phyloP scores from a whole-genome alignment of 163 green algal genomes.

The Prototheca cutis region DNA sequence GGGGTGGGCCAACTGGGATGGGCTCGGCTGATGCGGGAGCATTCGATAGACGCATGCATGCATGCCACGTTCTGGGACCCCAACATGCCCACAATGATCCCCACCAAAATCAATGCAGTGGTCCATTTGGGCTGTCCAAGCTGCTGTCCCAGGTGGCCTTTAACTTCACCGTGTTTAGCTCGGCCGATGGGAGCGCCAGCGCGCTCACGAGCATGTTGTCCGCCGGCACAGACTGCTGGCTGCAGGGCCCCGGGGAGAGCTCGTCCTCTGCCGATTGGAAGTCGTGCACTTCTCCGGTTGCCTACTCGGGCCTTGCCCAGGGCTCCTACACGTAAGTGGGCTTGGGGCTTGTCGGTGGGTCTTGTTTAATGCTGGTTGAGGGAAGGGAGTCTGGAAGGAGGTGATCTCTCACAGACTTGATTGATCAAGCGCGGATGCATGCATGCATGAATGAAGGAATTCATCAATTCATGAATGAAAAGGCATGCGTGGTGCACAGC shows the following conservation, averaged over 20 bases:
- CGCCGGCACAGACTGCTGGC: background rate
- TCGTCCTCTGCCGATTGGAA: background rate
- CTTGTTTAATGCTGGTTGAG: too few relatives aligned
- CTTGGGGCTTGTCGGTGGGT: background rate
- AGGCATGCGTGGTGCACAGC: background rate
- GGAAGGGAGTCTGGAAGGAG: too few relatives aligned
- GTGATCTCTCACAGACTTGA: too few relatives aligned
- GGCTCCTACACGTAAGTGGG: conserved; percentile 8
- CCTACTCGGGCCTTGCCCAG: background rate
- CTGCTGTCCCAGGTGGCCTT: background rate
- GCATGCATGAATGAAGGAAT: too few relatives aligned
- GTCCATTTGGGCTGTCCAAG: conserved; percentile 5
- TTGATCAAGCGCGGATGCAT: background rate
- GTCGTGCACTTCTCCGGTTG: background rate
- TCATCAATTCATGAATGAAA: too few relatives aligned
- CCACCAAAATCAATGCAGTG: too few relatives aligned
- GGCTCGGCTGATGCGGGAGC: too few relatives aligned
- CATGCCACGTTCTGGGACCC: too few relatives aligned
- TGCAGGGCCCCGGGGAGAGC: background rate
- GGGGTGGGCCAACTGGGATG: too few relatives aligned
- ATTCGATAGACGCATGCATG: too few relatives aligned
- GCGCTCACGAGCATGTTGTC: background rate
- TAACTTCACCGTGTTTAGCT: background rate
- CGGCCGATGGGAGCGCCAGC: background rate
- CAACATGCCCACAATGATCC: too few relatives aligned